phyloP scores from a whole-genome alignment of 257 asterid species.

The Schizonepeta tenuifolia region DNA sequence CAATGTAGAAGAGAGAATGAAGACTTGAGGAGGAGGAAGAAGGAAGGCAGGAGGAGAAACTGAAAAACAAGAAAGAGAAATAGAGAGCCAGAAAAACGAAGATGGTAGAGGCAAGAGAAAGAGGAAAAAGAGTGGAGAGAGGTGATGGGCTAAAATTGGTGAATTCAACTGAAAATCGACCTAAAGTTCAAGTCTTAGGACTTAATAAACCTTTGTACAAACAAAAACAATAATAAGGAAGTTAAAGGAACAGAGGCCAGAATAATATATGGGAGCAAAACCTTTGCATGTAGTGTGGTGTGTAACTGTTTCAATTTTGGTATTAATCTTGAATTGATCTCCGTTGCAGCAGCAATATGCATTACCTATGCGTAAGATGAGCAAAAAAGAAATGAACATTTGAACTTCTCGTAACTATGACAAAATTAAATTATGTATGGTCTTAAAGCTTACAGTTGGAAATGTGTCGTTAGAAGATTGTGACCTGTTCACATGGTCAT shows the following conservation, averaged over 20 bases:
- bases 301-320: constrained; percentile 91
- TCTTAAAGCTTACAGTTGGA: constrained; percentile 79
- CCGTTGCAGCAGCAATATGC: constrained; percentile 98
- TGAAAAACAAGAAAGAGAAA: not conserved
- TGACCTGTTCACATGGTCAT: constrained; percentile 95
- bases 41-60: not conserved
- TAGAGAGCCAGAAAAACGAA: not conserved
- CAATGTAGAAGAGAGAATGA: not conserved
- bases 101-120: not conserved
- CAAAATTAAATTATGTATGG: not conserved
- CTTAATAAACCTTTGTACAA: constrained; percentile 7
- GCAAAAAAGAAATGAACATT: constrained; percentile 19
- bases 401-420: constrained; percentile 9
- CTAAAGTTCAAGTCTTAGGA: constrained; percentile 3
- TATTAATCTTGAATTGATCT: constrained; percentile 75
- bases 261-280: constrained; percentile 29
- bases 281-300: constrained; percentile 80
- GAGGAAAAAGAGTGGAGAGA: not conserved
- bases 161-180: not conserved
- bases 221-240: not conserved
- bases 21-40: not conserved
- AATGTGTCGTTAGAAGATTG: constrained; percentile 99
- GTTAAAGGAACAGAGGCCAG: not conserved
- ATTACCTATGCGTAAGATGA: constrained; percentile 64
- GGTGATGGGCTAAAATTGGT: not conserved